Evolutionary conservation across 2,329 filamentous ascomycete species (phyloP), one percentile per base, ranked within the genome.

Genomic region (Mycogone perniciosa): DNA sequence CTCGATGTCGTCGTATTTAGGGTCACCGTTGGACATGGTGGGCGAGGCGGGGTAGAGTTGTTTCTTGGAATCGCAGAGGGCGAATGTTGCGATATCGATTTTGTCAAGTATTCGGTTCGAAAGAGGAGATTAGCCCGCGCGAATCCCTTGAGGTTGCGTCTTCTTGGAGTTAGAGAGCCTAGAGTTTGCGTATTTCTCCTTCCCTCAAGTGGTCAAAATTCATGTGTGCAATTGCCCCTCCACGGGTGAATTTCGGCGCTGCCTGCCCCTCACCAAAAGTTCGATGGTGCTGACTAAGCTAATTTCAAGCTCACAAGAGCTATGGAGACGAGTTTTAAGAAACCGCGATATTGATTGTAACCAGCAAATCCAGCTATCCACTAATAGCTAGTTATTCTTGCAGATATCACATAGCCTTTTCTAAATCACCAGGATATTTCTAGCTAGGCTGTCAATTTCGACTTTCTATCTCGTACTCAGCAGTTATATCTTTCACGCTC

Each of bases 1-100:
- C 65, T 89, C 85, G 62, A 89, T 79, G 63, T 88, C 84, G 68
- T 88, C 81, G 69, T 81, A 81, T 69, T 82, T 85, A 67, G 62
- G 67, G 60, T 87, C 82, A 64, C 75, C 77, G 73, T 76, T 75
- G 66, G 72, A 51, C 48, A 51, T 51, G 27, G 31, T 51, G 38
- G 20, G 55, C 70, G 58, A 40, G 59, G 56, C 58, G 61, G 50
- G 50, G 51, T 38, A 46, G 42, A 41, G 11, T 41, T 26, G 6
- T 26, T 44, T 49, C 47, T 39, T 27, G 42, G 13, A 33, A 31
- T 34, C 5, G 41, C 45, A 31, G 50, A 50, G 44, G 30, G 6
- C 5, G 10, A 29, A 20, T 6, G 44, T 35, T 29, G 33, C 20
- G 20, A 20, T 20, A 20, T 20, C 20, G 20, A 20, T 20, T 20